Evolutionary conservation across 2,329 filamentous ascomycete species (phyloP), one percentile per base, ranked within the genome.

Genomic region (Chrysosporium queenslandicum): DNA sequence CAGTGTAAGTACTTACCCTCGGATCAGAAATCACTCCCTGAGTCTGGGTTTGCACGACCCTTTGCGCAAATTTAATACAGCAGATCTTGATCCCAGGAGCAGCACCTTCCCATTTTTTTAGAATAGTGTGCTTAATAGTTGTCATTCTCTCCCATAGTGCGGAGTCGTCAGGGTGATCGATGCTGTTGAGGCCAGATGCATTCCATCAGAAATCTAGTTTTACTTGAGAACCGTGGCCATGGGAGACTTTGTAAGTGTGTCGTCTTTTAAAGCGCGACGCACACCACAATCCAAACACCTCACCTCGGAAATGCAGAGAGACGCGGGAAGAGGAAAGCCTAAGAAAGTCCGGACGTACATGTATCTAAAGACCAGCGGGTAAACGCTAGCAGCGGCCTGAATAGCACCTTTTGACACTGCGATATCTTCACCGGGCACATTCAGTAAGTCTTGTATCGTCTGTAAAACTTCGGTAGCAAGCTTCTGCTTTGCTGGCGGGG

Each of bases 1-100:
- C 16, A 11, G 41, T 18, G 9, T 36, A 18, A 27, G 53, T 56
- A 74, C 80, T 68, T 79, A 95, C 87, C 74, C 87, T 82, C 60
- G 86, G 85, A 65, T 97, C 91, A 52, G 81, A 76, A 59, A 87
- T 86, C 54, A 84, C 73, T 43, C 87, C 87, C n/a, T 84, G 82
- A 9, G 88, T 96, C 69, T 98, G 91, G 16, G 89, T 87, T 59
- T 96, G 79, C 41, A 98, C 86, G 41, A 97, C 87, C 58, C 87
- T 83, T 72, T 98, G 91, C 34, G 88, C 85, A 68, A 98, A 98
- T 70, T 98, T 98, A 77, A 97, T 85, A 73, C 92, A 97, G 75
- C 89, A 94, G 67, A 97, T 84, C 61, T 84, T 84, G 57, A 97
- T 80, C 2, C 87, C 85, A 11, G 84, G 77, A 12, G 80, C 73